Percentiles rank a stretch among this genome's conserved stretches.
Conservation (phyloP, 139 green algal genomes). For the Volvox reticuliferus region DNA sequence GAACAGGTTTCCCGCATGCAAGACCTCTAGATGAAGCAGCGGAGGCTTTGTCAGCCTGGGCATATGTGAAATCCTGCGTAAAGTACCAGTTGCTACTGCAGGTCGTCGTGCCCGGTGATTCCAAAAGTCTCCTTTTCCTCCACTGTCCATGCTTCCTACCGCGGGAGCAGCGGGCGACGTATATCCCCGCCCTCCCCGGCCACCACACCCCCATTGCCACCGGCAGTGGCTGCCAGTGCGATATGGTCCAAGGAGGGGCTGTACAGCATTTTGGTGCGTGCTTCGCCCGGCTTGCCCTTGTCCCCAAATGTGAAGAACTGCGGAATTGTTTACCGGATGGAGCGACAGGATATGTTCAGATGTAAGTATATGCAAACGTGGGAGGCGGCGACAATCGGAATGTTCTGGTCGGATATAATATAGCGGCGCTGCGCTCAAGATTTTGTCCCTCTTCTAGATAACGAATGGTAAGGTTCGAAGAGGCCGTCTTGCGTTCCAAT, state of each 20-base stretch:
- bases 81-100: too few species aligned
- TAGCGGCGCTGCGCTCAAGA: neutral
- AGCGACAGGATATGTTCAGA: neutral
- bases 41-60: too few species aligned
- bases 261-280: conserved; percentile 43
- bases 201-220: neutral
- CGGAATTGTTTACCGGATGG: neutral
- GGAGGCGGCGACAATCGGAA: neutral
- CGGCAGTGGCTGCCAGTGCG: conserved; percentile 15
- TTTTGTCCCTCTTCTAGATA: neutral
- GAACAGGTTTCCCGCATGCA: too few species aligned
- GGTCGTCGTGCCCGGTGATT: too few species aligned
- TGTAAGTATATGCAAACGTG: neutral
- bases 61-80: too few species aligned
- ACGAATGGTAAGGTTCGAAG: neutral
- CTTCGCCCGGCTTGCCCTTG: conserved; percentile 21
- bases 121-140: neutral
- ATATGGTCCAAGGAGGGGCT: conserved; percentile 63
- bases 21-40: too few species aligned
- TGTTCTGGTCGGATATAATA: neutral
- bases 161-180: conserved; percentile 32
- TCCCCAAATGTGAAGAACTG: conserved; percentile 69
- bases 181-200: neutral
- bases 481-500: too few species aligned
- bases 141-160: neutral